Base-by-base conservation (phyloP, 2,329 filamentous ascomycete species). In the Verticillium alfalfae region DNA sequence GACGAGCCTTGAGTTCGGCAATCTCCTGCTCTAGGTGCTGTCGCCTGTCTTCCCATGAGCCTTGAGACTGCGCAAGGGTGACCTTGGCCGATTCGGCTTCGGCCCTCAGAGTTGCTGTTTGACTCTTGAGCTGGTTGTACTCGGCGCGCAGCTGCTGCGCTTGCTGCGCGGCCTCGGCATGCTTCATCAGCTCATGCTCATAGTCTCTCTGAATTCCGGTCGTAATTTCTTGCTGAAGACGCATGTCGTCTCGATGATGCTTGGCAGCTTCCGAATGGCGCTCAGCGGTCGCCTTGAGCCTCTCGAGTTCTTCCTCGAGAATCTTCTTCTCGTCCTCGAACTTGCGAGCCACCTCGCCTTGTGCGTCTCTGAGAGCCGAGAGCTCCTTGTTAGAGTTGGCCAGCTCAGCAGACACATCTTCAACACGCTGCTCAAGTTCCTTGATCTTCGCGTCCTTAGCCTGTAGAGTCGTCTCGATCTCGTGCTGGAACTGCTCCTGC, bases 151-250 rank as follows among this genome's bases (percentile, higher is more conserved):
- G 81, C 60, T 83, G 83, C 67, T 96, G 92, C 15, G 97, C 81
- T 39, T 87, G 85, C 75, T 93, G 93, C 13, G 94, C 92, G n/a
- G 94, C 95, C 67, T 97, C 92, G 1, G 93, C 94, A 75, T 99
- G 95, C 78, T 95, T 97, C 69, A 97, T 85, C 12, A 99, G 83
- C 73, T 99, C 95, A 65, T 88, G 88, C 74, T 99, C 96, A 71
- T 99, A 99, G 67, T 95, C 93, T 71, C 96, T 90, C 72, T 99
- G 95, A 3, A 95, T 93, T 73, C 92, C 91, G 60, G 92, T 88
- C 2, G 95, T 93, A 70, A 99, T 98, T 55, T 96, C 91, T 34
- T 94, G 93, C 74, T 99, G 95, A 0, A 92, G 89, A 64, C 95
- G 93, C 52, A 98, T 85, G 69, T 98, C 93, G 69, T 96, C 90